Evolutionary conservation across 495 filamentous ascomycete genomes (phyloP), one percentile per base, ranked within the genome.

Genomic region (Penicillium silybi): DNA sequence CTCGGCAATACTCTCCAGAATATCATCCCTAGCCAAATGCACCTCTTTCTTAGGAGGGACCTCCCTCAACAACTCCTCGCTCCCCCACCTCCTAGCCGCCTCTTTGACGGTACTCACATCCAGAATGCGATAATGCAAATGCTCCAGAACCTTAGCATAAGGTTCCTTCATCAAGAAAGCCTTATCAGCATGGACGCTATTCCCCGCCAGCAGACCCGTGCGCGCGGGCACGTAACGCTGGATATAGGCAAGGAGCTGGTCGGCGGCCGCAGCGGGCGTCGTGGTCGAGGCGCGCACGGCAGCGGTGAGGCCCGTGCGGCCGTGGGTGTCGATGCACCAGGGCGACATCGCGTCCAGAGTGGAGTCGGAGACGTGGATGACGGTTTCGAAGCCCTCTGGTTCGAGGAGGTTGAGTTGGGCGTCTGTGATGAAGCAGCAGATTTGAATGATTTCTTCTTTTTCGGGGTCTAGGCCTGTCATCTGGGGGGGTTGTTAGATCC

Each of bases 101-200:
- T 98, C 93, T 70, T 97, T 96, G 46, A 97, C 71, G 16, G 82
- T 79, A 66, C 91, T 96, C 26, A 97, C 91, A 64, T 98, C 93
- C 37, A 97, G 64, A 52, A 97, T 88, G 10, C 93, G 84, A 72
- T 97, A 88, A 72, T 92, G 87, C 44, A 97, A 74, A 65, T 92
- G 79, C 41, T 87, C 80, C 43, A 89, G 61, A 3, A 96, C 81
- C 44, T 73, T 68, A 17, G 78, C 80, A 59, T 91, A 97, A 0
- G 90, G 89, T 27, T 72, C 75, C 54, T 85, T 82, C 6, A 79
- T 72, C 47, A 98, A 76, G 63, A 97, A 98, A 9, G 84, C 84
- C 57, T 83, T 85, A 65, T 98, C 93, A 5, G 85, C 86, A 63
- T 98, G 93, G 8, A 98, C 87, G 27, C 84, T 90, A 67, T 96